These are phyloP conservation scores for Penstemon davidsonii DNA, from an alignment of 257 asterid genomes.

Conservation along the genomic window DNA sequence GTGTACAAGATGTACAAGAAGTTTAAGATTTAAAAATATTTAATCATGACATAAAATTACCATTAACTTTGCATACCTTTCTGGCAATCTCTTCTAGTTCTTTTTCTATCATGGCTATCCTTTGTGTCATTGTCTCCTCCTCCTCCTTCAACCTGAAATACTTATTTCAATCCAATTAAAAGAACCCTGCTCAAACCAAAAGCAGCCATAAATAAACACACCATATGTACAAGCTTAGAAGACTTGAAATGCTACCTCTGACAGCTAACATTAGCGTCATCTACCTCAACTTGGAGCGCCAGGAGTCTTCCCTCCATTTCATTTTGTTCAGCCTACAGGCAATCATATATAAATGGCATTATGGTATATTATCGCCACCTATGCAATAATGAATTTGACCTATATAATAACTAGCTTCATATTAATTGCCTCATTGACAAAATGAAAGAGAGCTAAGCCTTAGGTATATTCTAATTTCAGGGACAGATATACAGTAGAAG, in stretches of 20 bases:
- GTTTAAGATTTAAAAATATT: constrained; percentile 15
- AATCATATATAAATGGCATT: constrained; percentile 32
- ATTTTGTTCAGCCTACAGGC: constrained; percentile 73
- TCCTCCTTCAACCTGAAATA: constrained; percentile 62
- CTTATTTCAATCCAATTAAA: constrained; percentile 33
- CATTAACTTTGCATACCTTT: constrained; percentile 47
- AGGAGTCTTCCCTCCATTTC: constrained; percentile 63
- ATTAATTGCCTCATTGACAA: neutral
- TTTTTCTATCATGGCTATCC: constrained; percentile 33
- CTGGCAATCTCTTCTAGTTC: constrained; percentile 43
- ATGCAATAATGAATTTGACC: constrained; percentile 4
- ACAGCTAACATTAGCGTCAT: constrained; percentile 40
- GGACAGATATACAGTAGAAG: constrained; percentile 9
- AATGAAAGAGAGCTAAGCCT: neutral
- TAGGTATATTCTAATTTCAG: neutral
- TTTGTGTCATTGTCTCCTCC: constrained; percentile 49
- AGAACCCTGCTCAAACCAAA: constrained; percentile 6
- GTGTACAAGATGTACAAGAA: constrained; percentile 20
- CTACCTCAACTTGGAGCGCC: constrained; percentile 62
- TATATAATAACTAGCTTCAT: neutral
- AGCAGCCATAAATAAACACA: constrained; percentile 11
- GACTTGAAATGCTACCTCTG: constrained; percentile 54
- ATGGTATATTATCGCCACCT: constrained; percentile 9
- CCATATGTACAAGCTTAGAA: neutral
- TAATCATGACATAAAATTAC: neutral